Percentiles rank a stretch among this genome's conserved stretches.
Conservation (phyloP, 305 asterid species). For the Fraxinus angustifolia region DNA sequence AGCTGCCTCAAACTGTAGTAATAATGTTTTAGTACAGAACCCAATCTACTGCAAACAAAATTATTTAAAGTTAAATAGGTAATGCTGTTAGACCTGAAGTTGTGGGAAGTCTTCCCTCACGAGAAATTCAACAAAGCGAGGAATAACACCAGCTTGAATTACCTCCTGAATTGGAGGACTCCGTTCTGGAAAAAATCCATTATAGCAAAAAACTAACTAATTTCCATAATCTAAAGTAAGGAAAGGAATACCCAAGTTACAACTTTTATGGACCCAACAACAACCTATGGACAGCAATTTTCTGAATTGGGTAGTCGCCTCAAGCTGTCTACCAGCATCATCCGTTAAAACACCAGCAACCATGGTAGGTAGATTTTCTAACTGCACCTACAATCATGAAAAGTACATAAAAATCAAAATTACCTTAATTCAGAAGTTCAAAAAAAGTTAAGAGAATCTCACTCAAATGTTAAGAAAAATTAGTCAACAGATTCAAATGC, state of each 20-base stretch:
- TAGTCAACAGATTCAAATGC: background rate
- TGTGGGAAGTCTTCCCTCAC: slow-evolving; percentile 75
- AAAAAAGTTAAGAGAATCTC: background rate
- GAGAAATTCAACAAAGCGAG: slow-evolving; percentile 69
- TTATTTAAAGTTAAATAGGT: background rate
- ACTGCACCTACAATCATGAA: slow-evolving; percentile 39
- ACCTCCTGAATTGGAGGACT: slow-evolving; percentile 90
- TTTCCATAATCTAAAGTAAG: background rate
- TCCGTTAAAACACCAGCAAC: slow-evolving; percentile 61
- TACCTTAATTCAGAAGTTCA: background rate
- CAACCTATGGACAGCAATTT: slow-evolving; percentile 80
- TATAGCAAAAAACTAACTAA: background rate
- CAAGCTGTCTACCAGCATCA: slow-evolving; percentile 56
- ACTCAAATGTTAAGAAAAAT: background rate
- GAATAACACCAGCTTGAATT: slow-evolving; percentile 78
- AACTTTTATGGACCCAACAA: background rate
- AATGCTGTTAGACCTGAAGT: slow-evolving; percentile 52
- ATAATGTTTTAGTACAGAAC: background rate
- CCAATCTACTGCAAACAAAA: background rate
- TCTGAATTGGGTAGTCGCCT: slow-evolving; percentile 73
- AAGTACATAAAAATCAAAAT: background rate
- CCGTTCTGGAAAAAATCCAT: slow-evolving; percentile 44
- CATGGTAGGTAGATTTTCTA: slow-evolving; percentile 76
- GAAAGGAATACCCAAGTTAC: background rate
- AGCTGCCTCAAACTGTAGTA: slow-evolving; percentile 77